phyloP scores from a whole-genome alignment of 805 yeast genomes.

The Hanseniaspora valbyensis region DNA sequence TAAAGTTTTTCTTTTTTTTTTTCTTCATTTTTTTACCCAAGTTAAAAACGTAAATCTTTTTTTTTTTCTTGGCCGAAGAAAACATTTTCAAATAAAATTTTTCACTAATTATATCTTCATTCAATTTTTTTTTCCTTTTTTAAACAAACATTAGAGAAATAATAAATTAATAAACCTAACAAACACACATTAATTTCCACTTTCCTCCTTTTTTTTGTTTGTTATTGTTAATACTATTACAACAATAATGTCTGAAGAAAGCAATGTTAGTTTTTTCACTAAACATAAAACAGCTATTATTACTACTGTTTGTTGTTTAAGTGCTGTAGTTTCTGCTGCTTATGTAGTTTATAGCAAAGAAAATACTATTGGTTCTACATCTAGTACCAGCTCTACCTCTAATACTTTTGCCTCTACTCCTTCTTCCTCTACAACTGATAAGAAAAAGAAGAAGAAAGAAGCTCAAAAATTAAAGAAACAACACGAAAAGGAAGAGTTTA shows the following conservation, averaged over 20 bases:
- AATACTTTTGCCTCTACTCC: constrained; percentile 17
- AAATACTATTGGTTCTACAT: neutral
- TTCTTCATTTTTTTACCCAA: too few species aligned
- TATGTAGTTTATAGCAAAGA: constrained; percentile 32
- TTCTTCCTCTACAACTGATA: constrained; percentile 18
- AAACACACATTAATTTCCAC: too few species aligned
- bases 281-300: constrained; percentile 51
- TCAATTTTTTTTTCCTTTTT: too few species aligned
- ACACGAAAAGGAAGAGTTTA: constrained; percentile 22
- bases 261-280: constrained; percentile 27
- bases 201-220: neutral
- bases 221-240: neutral
- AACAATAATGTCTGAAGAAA: constrained; percentile 23
- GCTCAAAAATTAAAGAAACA: constrained; percentile 32
- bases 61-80: too few species aligned
- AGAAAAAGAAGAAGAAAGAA: constrained; percentile 27
- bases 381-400: neutral
- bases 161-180: neutral
- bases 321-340: constrained; percentile 54
- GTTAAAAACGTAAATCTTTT: too few species aligned
- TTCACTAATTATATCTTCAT: too few species aligned
- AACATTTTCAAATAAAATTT: too few species aligned
- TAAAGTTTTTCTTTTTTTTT: too few species aligned
- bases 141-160: too few species aligned
- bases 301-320: constrained; percentile 52